These are phyloP conservation scores for Penicillium sp. DNA, from an alignment of 2,329 filamentous ascomycete species.

Conservation along the genomic window DNA sequence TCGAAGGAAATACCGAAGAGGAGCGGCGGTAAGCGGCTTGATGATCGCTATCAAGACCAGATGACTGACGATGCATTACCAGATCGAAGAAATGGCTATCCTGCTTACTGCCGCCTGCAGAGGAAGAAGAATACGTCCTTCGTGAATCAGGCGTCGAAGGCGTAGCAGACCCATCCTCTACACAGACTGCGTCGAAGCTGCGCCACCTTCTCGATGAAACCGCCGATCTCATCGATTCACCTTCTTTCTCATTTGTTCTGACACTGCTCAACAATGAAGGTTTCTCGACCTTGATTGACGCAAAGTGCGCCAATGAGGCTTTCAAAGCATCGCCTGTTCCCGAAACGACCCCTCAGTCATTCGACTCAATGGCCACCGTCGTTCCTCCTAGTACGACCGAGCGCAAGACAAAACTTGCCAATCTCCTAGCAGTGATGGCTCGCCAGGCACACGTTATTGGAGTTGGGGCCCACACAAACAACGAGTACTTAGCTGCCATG, in stretches of 20 bases:
- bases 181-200: conserved; percentile 53
- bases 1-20: conserved; percentile 71
- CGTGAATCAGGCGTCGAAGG: conserved; percentile 74
- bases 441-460: conserved; percentile 89
- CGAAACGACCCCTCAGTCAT: conserved; percentile 45
- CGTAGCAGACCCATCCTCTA: conserved; percentile 37
- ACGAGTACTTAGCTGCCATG: conserved; percentile 46
- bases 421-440: conserved; percentile 83
- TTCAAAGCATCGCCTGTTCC: conserved; percentile 59
- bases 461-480: conserved; percentile 55
- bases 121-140: conserved; percentile 79
- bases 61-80: conserved; percentile 14
- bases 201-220: conserved; percentile 91
- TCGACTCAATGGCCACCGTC: conserved; percentile 44
- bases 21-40: conserved; percentile 52
- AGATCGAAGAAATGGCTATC: conserved; percentile 70
- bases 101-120: conserved; percentile 75
- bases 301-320: conserved; percentile 73
- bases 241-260: conserved; percentile 81
- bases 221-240: conserved; percentile 91
- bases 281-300: conserved; percentile 79
- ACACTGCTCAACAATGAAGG: conserved; percentile 81
- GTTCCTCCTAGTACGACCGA: conserved; percentile 36
- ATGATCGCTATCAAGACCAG: conserved; percentile 5
- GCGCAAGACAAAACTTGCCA: conserved; percentile 72